These are phyloP conservation scores for Fusarium sp. DNA, from an alignment of 2,329 filamentous ascomycete species.

Conservation along the genomic window DNA sequence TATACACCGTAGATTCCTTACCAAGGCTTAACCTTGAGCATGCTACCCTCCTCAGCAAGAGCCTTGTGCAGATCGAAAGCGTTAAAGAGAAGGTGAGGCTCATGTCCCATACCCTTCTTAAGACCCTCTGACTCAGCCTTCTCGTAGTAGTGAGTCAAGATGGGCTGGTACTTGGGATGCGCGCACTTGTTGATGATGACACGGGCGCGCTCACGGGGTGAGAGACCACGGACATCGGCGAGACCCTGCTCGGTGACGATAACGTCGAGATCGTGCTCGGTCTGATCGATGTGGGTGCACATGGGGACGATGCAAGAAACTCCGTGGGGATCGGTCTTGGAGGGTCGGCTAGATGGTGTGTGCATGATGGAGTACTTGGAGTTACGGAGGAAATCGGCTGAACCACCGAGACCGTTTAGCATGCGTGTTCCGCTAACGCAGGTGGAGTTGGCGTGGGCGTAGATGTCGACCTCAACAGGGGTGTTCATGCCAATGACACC, in stretches of 20 bases:
- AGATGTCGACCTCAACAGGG: slow-evolving; percentile 93
- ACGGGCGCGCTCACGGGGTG: slow-evolving; percentile 81
- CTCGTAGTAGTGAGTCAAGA: slow-evolving; percentile 84
- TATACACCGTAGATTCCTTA: slow-evolving; percentile 37
- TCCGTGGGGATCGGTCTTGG: slow-evolving; percentile 84
- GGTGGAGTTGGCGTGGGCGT: slow-evolving; percentile 91
- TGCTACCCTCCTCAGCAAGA: slow-evolving; percentile 83
- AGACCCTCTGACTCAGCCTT: slow-evolving; percentile 89
- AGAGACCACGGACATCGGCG: slow-evolving; percentile 85
- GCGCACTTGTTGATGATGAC: slow-evolving; percentile 90
- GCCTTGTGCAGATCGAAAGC: slow-evolving; percentile 91
- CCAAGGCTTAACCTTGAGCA: slow-evolving; percentile 82
- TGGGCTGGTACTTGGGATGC: slow-evolving; percentile 86
- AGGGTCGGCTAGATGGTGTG: slow-evolving; percentile 83
- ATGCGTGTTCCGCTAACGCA: slow-evolving; percentile 90
- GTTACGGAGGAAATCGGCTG: slow-evolving; percentile 82
- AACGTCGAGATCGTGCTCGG: slow-evolving; percentile 92
- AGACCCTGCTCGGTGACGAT: slow-evolving; percentile 82
- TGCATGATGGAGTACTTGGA: slow-evolving; percentile 94
- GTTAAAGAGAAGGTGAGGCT: slow-evolving; percentile 89
- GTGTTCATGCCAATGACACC: slow-evolving; percentile 97
- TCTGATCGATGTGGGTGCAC: slow-evolving; percentile 93
- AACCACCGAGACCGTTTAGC: slow-evolving; percentile 87
- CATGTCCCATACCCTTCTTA: slow-evolving; percentile 88
- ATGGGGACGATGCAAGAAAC: slow-evolving; percentile 92